Percentiles rank a stretch among this genome's conserved stretches.
Evolutionary conservation across 306 rosid species (phyloP).

Genomic region (Cicer yamashitae): DNA sequence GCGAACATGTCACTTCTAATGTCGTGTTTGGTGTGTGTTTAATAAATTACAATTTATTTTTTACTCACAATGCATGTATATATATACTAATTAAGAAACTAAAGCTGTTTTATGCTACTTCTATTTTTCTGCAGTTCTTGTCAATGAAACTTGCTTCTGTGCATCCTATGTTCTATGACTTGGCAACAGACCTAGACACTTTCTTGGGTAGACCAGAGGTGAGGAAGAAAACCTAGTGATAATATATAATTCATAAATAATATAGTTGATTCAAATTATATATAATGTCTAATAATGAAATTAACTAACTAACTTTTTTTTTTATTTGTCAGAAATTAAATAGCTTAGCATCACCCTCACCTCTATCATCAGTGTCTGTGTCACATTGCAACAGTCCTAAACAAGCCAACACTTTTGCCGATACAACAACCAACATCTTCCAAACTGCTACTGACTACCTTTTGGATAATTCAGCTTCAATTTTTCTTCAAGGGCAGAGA

Average conservation of each 20-base stretch:
- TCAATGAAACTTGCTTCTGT: constrained; percentile 85
- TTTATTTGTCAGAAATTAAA: constrained; percentile 52
- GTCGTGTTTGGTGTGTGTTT: too few relatives aligned
- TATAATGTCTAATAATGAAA: constrained; percentile 17
- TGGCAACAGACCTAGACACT: constrained; percentile 61
- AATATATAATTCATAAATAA: too few relatives aligned
- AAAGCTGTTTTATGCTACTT: background rate
- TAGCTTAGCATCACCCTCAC: constrained; percentile 50
- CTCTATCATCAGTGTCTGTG: constrained; percentile 52
- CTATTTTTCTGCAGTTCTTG: constrained; percentile 61
- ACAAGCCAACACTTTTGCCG: constrained; percentile 51
- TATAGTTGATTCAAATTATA: background rate
- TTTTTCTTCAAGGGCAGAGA: constrained; percentile 61
- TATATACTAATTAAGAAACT: background rate
- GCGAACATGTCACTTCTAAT: too few relatives aligned
- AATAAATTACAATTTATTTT: background rate
- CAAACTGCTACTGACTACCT: constrained; percentile 48
- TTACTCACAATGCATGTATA: background rate
- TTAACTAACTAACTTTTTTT: constrained; percentile 11
- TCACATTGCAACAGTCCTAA: constrained; percentile 62
- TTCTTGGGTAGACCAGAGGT: constrained; percentile 70
- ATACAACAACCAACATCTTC: constrained; percentile 47
- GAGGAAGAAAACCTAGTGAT: constrained; percentile 16
- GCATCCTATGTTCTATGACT: constrained; percentile 68
- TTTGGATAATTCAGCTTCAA: constrained; percentile 55